Evolutionary conservation across 768 basidiomycete genomes (phyloP).

Genomic region (Phallus indusiatus): DNA sequence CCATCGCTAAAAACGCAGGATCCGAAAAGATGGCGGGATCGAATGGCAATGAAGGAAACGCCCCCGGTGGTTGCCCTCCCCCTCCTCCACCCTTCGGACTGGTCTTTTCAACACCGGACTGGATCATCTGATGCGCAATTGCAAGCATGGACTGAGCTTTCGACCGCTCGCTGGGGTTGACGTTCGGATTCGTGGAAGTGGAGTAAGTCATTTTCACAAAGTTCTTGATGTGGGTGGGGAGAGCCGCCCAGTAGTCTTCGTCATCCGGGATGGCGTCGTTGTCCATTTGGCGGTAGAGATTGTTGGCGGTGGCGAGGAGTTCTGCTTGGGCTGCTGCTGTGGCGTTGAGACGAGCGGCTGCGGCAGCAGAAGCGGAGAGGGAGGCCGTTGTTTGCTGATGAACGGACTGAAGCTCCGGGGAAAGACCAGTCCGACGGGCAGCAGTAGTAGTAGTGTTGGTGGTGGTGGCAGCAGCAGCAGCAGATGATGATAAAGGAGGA

Average conservation of each 20-base stretch:
- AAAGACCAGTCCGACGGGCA: conserved; percentile 27
- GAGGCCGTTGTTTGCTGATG: conserved; percentile 38
- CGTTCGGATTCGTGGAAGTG: conserved; percentile 16
- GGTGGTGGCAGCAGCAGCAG: neutral
- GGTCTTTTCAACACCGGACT: conserved; percentile 31
- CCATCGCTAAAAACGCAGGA: conserved; percentile 43
- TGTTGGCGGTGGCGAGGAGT: conserved; percentile 49
- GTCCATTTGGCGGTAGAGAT: conserved; percentile 50
- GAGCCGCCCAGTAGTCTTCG: conserved; percentile 61
- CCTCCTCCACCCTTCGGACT: conserved; percentile 21
- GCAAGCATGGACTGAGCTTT: conserved; percentile 59
- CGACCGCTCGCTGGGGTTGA: conserved; percentile 23
- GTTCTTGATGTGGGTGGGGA: conserved; percentile 58
- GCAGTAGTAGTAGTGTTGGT: neutral
- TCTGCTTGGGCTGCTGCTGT: conserved; percentile 43
- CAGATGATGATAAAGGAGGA: conserved; percentile 18
- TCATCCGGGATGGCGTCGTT: conserved; percentile 34
- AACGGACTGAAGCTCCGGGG: conserved; percentile 40
- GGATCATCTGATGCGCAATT: conserved; percentile 58
- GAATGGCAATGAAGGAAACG: conserved; percentile 28
- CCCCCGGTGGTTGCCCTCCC: conserved; percentile 25
- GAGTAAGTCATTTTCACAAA: conserved; percentile 46
- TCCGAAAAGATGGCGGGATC: conserved; percentile 47
- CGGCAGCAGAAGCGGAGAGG: conserved; percentile 28
- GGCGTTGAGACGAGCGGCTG: conserved; percentile 22